A percentile compares a stretch with the other conserved stretches of the same genome.
Evolutionary conservation across 2,329 filamentous ascomycete genomes (phyloP).

Genomic region (Coniochaeta ligniaria): DNA sequence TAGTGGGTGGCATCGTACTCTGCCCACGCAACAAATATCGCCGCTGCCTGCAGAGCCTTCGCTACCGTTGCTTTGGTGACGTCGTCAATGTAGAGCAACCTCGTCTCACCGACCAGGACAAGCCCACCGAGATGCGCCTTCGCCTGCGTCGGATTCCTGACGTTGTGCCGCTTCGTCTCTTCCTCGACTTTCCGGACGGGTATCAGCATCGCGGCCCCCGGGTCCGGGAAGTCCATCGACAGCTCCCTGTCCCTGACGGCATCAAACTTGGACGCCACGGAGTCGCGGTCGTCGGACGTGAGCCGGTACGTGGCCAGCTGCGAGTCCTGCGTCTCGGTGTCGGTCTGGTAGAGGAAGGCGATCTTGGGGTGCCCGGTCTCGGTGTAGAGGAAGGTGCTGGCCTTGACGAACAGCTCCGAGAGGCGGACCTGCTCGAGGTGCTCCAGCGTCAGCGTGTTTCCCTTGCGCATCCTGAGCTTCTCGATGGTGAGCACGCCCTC

Average conservation of each 20-base stretch:
- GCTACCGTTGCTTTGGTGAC: constrained; percentile 61
- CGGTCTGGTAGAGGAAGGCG: constrained; percentile 50
- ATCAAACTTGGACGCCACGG: constrained; percentile 47
- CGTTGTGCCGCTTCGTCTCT: constrained; percentile 52
- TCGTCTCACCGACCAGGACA: constrained; percentile 71
- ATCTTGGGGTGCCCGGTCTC: constrained; percentile 51
- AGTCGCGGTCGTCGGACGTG: constrained; percentile 50
- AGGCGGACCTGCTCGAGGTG: constrained; percentile 48
- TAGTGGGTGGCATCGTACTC: constrained; percentile 75
- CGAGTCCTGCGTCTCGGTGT: constrained; percentile 43
- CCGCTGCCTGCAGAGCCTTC: constrained; percentile 61
- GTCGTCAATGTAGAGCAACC: constrained; percentile 79
- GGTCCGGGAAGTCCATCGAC: constrained; percentile 44
- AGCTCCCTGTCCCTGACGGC: constrained; percentile 38
- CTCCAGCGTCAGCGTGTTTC: constrained; percentile 32
- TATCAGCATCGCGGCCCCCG: constrained; percentile 53
- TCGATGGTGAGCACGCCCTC: constrained; percentile 52
- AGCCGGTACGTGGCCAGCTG: constrained; percentile 52
- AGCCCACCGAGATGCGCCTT: constrained; percentile 61
- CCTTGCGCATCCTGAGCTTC: constrained; percentile 40
- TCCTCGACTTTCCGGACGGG: constrained; percentile 49
- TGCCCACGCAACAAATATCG: constrained; percentile 89
- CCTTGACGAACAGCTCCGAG: constrained; percentile 53
- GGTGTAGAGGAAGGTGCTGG: constrained; percentile 49
- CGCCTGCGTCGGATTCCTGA: constrained; percentile 43